phyloP scores from a whole-genome alignment of 306 rosid genomes.

The Mimosa bimucronata region DNA sequence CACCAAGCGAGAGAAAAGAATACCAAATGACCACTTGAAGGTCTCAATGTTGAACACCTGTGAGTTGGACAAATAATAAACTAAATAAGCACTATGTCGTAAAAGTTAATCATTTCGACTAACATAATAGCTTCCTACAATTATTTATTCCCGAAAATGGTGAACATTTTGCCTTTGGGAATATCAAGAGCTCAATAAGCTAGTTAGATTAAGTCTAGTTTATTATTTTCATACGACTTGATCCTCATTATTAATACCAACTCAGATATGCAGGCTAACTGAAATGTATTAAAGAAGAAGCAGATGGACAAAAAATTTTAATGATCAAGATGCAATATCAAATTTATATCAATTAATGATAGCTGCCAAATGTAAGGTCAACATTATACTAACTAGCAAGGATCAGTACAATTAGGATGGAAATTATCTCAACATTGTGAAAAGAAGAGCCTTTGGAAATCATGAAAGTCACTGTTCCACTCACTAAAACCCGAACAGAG shows the following conservation, averaged over 20 bases:
- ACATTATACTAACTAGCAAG: no score
- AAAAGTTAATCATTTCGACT: constrained; percentile 16
- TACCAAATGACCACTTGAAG: constrained; percentile 98
- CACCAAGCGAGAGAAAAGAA: constrained; percentile 97
- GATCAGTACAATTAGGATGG: not conserved
- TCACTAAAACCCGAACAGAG: constrained; percentile 16
- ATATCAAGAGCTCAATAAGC: not conserved
- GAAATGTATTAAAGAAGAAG: no score
- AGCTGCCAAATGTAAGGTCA: not conserved
- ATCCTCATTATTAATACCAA: not conserved
- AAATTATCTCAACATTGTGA: not conserved
- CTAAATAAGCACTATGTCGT: constrained; percentile 16
- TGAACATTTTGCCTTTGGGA: constrained; percentile 10
- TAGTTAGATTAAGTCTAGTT: not conserved
- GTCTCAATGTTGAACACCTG: constrained; percentile 91
- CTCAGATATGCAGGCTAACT: not conserved
- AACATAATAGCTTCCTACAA: not conserved
- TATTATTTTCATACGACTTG: not conserved
- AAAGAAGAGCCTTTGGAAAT: not conserved
- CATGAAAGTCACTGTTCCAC: not conserved
- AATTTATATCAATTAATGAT: not conserved
- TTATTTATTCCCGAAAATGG: constrained; percentile 6
- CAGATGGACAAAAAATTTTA: not conserved
- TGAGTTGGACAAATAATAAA: constrained; percentile 40
- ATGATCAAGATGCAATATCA: not conserved